Evolutionary conservation across 257 asterid species (phyloP).

Genomic region (Fraxinus pennsylvanica): DNA sequence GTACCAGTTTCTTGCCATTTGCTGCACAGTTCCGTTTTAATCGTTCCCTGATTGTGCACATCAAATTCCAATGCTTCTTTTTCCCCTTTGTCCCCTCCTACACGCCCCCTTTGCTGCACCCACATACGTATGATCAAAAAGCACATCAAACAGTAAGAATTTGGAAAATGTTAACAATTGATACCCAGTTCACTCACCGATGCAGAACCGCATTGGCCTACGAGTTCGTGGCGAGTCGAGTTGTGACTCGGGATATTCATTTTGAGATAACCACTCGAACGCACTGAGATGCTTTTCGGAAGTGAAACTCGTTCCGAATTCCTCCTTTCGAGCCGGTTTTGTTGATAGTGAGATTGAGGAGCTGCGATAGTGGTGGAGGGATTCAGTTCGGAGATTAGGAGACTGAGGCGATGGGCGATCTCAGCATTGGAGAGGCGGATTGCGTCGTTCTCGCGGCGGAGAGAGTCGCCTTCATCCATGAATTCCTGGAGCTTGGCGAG

Average conservation of each 20-base stretch:
- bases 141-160: neutral
- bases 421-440: neutral
- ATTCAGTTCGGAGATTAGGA: neutral
- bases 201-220: constrained; percentile 28
- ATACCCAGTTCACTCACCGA: constrained; percentile 44
- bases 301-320: constrained; percentile 45
- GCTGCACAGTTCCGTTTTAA: constrained; percentile 82
- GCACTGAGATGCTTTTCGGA: constrained; percentile 80
- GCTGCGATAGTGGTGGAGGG: neutral
- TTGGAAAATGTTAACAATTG: neutral
- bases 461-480: neutral
- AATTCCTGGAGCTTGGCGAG: neutral
- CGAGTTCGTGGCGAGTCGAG: constrained; percentile 31
- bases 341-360: constrained; percentile 36
- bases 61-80: constrained; percentile 54
- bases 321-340: constrained; percentile 42
- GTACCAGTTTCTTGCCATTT: constrained; percentile 82
- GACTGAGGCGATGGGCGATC: neutral
- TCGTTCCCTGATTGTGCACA: constrained; percentile 75
- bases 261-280: constrained; percentile 65
- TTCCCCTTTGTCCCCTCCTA: constrained; percentile 54
- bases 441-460: neutral
- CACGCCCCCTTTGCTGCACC: constrained; percentile 57
- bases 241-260: constrained; percentile 36
- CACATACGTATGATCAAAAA: neutral